These are phyloP conservation scores for Lachancea thermotolerans DNA, from an alignment of 805 yeast genomes.

Conservation along the genomic window DNA sequence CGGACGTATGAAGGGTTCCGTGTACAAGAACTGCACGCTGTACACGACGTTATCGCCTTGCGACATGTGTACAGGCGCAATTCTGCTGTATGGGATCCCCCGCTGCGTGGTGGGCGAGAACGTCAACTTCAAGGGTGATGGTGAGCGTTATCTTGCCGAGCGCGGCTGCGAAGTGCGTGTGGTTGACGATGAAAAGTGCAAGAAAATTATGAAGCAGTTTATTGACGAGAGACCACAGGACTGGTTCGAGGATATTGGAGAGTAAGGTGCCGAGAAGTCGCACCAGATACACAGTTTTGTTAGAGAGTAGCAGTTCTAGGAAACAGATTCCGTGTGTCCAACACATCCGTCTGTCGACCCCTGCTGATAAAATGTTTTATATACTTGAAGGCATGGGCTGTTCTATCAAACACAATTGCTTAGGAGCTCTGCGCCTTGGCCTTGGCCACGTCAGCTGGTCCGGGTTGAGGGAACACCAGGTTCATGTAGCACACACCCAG, in stretches of 20 bases:
- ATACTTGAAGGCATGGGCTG: no score
- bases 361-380: no score
- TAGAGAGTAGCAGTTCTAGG: no score
- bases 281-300: no score
- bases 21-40: constrained; percentile 79
- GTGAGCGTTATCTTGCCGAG: constrained; percentile 61
- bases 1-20: constrained; percentile 75
- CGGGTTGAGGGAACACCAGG: constrained; percentile 36
- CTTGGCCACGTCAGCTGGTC: constrained; percentile 3
- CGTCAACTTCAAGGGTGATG: constrained; percentile 65
- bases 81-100: constrained; percentile 78
- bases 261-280: constrained; percentile 10
- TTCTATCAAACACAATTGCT: no score
- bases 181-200: constrained; percentile 53
- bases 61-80: constrained; percentile 93
- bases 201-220: constrained; percentile 67
- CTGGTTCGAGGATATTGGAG: constrained; percentile 80
- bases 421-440: background rate
- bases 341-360: no score
- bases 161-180: constrained; percentile 71
- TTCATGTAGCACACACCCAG: constrained; percentile 50
- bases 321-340: no score
- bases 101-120: constrained; percentile 90
- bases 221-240: constrained; percentile 70
- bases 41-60: constrained; percentile 93